Evolutionary conservation across 2,329 filamentous ascomycete genomes (phyloP).

Genomic region (Beauveria rudraprayagi): DNA sequence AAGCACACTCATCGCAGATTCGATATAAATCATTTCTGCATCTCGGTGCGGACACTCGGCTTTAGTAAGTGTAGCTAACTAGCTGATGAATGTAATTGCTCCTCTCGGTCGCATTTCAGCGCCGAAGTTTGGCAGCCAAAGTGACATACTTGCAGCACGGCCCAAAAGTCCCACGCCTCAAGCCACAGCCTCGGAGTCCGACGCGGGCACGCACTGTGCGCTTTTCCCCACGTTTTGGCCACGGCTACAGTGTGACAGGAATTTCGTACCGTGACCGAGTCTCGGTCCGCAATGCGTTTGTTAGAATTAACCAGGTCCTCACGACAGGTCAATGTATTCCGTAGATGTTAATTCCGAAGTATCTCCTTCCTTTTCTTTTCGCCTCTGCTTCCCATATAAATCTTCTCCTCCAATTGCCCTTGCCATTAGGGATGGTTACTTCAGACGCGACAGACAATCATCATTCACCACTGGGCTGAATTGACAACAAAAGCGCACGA

Average conservation of each 20-base stretch:
- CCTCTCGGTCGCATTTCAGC: neutral
- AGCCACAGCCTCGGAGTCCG: neutral
- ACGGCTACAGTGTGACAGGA: neutral
- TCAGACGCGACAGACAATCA: neutral
- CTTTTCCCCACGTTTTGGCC: too few species aligned
- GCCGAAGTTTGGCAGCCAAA: neutral
- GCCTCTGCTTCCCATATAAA: neutral
- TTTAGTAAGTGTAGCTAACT: neutral
- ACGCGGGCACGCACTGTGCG: neutral
- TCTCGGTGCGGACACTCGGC: neutral
- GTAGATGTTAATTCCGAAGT: neutral
- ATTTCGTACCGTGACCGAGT: neutral
- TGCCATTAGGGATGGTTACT: neutral
- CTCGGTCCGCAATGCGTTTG: neutral
- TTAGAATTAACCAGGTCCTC: neutral
- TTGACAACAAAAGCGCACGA: neutral
- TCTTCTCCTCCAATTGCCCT: neutral
- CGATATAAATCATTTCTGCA: neutral
- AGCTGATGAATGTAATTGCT: neutral
- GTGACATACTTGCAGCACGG: neutral
- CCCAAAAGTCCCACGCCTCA: neutral
- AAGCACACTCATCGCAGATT: slow-evolving; percentile 3
- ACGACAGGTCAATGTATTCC: neutral
- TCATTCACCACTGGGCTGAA: neutral
- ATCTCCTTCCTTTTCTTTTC: neutral